Conservation (phyloP, 768 basidiomycete species). For the Boletellus ananas region DNA sequence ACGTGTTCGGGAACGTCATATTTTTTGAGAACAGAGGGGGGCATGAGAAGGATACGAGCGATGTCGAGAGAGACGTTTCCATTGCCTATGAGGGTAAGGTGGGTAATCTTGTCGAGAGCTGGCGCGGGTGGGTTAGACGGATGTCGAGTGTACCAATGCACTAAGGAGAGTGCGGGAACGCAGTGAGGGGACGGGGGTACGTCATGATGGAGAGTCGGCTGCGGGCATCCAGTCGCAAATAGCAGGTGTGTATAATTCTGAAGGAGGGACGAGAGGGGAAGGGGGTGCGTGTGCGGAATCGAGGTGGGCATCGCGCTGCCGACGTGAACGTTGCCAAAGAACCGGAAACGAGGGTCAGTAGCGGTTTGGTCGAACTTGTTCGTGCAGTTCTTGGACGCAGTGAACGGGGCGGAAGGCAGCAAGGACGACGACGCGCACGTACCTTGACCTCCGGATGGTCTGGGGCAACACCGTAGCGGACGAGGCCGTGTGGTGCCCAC, state of each 20-base stretch:
- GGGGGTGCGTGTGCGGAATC: conserved; percentile 49
- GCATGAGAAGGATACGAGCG: conserved; percentile 82
- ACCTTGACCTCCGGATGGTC: conserved; percentile 99
- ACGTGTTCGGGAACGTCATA: conserved; percentile 81
- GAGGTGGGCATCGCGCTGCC: conserved; percentile 32
- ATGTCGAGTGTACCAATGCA: conserved; percentile 97
- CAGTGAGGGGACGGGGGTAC: conserved; percentile 48
- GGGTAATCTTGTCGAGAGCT: conserved; percentile 57
- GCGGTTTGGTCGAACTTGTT: conserved; percentile 89
- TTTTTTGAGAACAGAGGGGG: conserved; percentile 52
- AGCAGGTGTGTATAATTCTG: conserved; percentile 81
- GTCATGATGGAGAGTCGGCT: conserved; percentile 55
- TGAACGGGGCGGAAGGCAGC: conserved; percentile 7
- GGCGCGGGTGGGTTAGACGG: conserved; percentile 64
- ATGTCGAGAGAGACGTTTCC: conserved; percentile 95
- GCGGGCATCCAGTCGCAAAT: conserved; percentile 80
- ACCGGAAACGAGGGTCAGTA: conserved; percentile 73
- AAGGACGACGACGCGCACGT: neutral
- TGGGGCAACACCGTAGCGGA: conserved; percentile 94
- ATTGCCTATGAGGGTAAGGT: conserved; percentile 86
- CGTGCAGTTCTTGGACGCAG: conserved; percentile 76
- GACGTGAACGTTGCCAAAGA: conserved; percentile 88
- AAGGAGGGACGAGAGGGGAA: conserved; percentile 61
- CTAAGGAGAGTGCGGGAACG: conserved; percentile 74
- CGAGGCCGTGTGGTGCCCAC: conserved; percentile 93